Base-by-base conservation (phyloP, 768 basidiomycete genomes). In the Agrocybe pediades region DNA sequence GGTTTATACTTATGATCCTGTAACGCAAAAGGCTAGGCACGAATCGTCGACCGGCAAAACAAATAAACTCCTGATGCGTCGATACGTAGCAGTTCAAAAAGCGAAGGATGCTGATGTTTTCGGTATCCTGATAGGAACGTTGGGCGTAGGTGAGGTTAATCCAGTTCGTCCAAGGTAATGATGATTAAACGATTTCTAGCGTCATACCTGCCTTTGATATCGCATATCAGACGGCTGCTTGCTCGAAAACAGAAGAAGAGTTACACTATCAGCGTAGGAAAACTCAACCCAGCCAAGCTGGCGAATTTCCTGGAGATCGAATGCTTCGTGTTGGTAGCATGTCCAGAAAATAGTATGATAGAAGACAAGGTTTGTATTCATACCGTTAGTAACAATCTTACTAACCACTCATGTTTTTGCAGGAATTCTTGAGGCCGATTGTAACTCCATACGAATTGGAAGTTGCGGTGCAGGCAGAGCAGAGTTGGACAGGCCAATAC, bases 231-330 rank as follows among this genome's bases (percentile, higher is more conserved):
- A 6, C 65, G 72, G 15, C 73, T 88, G 8, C 80, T 98, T 46
- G 67, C 77, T 1, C 77, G 75, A 33, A 78, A 84, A 1, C 83
- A 80, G 55, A 96, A 95, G 74, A 98, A 98, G 68, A 85, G 84
- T 56, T 99, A 98, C 71, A 98, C 96, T 2, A 84, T 99, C 60
- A 90, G 86, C 49, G 95, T 99, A 0, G 96, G 97, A 30, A 94
- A 96, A 70, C 81, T 97, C 43, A 97, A 92, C 61, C 95, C 97
- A 0, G 83, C 94, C 6, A 98, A 98, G 64, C 79, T 98, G 19
- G 96, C 87, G 8, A 99, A 98, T 70, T 98, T 98, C 68, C 81
- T 90, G 63, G 95, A 98, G 68, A 87, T 99, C 45, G 96, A 98
- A 65, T 96, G 95, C 63, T 98, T 94, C 63, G 88, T 98, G 16